phyloP scores from a whole-genome alignment of 768 basidiomycete species.

The Lactarius tabidus region DNA sequence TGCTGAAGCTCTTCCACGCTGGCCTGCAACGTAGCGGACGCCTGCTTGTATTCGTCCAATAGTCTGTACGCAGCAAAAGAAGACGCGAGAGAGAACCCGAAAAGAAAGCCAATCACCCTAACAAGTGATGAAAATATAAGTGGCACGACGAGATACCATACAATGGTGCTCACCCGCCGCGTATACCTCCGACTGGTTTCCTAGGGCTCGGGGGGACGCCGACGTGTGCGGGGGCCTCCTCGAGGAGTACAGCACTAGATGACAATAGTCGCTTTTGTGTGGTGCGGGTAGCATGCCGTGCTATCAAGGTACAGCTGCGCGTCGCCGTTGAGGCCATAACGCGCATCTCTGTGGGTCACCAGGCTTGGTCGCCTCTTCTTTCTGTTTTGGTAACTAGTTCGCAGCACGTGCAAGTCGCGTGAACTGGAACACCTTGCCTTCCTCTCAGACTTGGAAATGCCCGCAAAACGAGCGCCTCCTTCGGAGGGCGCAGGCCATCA shows the following conservation, averaged over 20 bases:
- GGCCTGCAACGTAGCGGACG: slow-evolving; percentile 80
- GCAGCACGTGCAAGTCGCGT: slow-evolving; percentile 16
- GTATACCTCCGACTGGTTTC: slow-evolving; percentile 65
- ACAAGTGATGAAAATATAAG: not conserved
- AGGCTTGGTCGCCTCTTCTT: not conserved
- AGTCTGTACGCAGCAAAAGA: slow-evolving; percentile 84
- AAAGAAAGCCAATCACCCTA: slow-evolving; percentile 80
- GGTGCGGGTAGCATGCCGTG: slow-evolving; percentile 7
- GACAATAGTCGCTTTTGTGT: slow-evolving; percentile 39
- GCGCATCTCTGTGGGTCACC: slow-evolving; percentile 9
- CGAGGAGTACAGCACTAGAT: slow-evolving; percentile 41
- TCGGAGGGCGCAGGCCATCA: slow-evolving; percentile 41
- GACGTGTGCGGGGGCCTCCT: slow-evolving; percentile 43
- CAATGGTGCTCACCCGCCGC: slow-evolving; percentile 37
- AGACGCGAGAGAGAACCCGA: slow-evolving; percentile 88
- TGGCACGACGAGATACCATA: not conserved
- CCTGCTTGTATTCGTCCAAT: slow-evolving; percentile 85
- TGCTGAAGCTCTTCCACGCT: slow-evolving; percentile 84
- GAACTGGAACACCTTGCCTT: not conserved
- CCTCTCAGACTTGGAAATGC: slow-evolving; percentile 30
- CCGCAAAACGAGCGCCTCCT: slow-evolving; percentile 39
- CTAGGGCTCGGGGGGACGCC: slow-evolving; percentile 55
- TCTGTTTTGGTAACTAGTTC: slow-evolving; percentile 4
- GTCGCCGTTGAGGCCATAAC: slow-evolving; percentile 27
- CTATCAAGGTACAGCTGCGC: slow-evolving; percentile 8